Percentiles rank a stretch among this genome's conserved stretches.
phyloP scores from a whole-genome alignment of 139 green algal species.

The Nannochloris sp. region DNA sequence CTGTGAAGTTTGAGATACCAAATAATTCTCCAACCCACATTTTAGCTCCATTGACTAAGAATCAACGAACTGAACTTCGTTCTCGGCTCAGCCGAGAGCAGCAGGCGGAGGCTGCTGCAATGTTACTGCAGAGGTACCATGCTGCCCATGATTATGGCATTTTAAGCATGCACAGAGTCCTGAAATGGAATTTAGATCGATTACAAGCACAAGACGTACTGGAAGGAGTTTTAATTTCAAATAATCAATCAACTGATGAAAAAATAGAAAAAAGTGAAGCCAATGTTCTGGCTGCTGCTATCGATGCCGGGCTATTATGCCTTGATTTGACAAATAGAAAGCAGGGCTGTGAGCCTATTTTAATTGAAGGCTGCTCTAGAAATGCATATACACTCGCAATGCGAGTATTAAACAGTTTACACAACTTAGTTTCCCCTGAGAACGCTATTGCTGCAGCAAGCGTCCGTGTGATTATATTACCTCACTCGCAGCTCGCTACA shows the following conservation, averaged over 20 bases:
- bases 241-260: not conserved
- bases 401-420: not conserved
- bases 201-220: slow-evolving; percentile 25
- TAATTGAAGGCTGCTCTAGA: not conserved
- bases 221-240: not conserved
- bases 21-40: not conserved
- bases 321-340: not conserved
- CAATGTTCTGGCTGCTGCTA: not conserved
- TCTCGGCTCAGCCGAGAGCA: not conserved
- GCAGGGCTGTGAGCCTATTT: not conserved
- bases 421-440: not conserved
- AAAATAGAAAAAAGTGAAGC: not conserved
- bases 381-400: not conserved
- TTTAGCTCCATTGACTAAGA: slow-evolving; percentile 1
- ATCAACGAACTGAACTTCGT: slow-evolving; percentile 4
- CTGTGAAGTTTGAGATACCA: not conserved
- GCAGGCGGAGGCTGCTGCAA: slow-evolving; percentile 1
- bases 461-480: slow-evolving; percentile 7
- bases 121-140: slow-evolving; percentile 12
- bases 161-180: slow-evolving; percentile 9
- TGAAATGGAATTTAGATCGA: slow-evolving; percentile 9
- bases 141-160: slow-evolving; percentile 1
- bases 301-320: not conserved
- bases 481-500: not conserved
- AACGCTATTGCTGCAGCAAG: not conserved